Percentiles rank a stretch among this genome's conserved stretches.
Evolutionary conservation across 2,329 filamentous ascomycete genomes (phyloP).

Genomic region (Sclerotinia subarctica): DNA sequence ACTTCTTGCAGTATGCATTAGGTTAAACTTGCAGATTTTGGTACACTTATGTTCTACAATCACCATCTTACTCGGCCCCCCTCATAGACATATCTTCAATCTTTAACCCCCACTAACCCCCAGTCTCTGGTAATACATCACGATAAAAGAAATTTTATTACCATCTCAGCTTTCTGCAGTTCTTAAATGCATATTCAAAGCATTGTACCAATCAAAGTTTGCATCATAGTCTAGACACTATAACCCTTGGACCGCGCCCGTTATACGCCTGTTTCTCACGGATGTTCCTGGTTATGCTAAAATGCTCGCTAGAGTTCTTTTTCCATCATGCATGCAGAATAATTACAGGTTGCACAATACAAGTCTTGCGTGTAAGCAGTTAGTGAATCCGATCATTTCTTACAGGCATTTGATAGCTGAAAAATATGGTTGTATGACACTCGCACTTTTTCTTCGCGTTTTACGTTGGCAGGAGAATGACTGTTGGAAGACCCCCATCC

Average conservation of each 20-base stretch:
- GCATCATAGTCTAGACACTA: neutral
- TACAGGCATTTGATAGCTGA: neutral
- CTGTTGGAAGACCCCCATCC: neutral
- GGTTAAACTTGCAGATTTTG: neutral
- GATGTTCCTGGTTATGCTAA: neutral
- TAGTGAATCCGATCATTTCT: slow-evolving; percentile 2
- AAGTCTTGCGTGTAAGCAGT: neutral
- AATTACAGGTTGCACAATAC: neutral
- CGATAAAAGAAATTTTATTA: neutral
- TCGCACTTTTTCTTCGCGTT: neutral
- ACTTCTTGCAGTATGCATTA: slow-evolving; percentile 3
- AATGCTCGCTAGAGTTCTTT: neutral
- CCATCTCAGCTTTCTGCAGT: slow-evolving; percentile 3
- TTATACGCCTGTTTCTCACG: neutral
- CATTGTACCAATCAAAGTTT: slow-evolving; percentile 1
- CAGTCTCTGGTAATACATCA: neutral
- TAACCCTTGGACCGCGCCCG: neutral
- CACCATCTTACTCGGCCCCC: neutral
- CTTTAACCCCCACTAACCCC: neutral
- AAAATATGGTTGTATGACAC: neutral
- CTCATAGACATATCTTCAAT: neutral
- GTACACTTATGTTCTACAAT: neutral
- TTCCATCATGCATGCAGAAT: slow-evolving; percentile 6
- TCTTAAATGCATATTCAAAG: neutral
- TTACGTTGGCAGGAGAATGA: neutral